Evolutionary conservation across 176 grass and related monocot species (phyloP), one percentile per base, ranked within the genome.

Genomic region (Thinopyrum elongatum): DNA sequence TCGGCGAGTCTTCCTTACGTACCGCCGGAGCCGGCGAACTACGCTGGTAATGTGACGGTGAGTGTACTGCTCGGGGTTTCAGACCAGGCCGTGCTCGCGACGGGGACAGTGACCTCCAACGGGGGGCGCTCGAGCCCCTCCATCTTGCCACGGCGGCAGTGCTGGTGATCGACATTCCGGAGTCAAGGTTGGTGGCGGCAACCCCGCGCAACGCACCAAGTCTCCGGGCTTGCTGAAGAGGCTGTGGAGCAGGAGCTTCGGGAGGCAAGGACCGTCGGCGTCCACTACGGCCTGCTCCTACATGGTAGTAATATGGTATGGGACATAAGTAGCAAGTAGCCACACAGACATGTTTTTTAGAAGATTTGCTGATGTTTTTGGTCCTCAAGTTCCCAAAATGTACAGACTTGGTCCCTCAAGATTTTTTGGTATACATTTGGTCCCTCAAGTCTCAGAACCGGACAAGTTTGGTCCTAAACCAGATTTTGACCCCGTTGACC

Each of bases 81-180:
- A 0, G 19, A 60, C 72, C 70, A 8, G 39, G 44, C n/a, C 75
- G 87, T 28, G 74, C 47, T 35, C 81, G 8, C 25, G 19, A 11
- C 72, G 34, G 62, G 2, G 17, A 10, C 10, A 9, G 0, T 42
- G 39, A 23, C 30, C 21, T 76, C 25, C 7, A 34, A 69, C 19
- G 41, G 78, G 4, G 67, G 7, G 6, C 35, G 77, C 26, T 22
- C 30, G 30, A 31, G 30, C 30, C 30, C 30, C 30, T 31, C 30
- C 30, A 3, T 31, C 30, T 31, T 31, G 30, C 88, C 5, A 82
- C 75, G 39, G 53, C 63, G 9, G 86, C 35, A 7, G 35, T 81
- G 19, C 53, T 87, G 90, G 86, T 83, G 59, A 97, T 94, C 82
- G 93, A 93, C 41, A 72, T 97, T 25, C 93, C 89, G 25, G 91